Conservation (phyloP, 345 rosid species). For the Eucalyptus shirleyi region DNA sequence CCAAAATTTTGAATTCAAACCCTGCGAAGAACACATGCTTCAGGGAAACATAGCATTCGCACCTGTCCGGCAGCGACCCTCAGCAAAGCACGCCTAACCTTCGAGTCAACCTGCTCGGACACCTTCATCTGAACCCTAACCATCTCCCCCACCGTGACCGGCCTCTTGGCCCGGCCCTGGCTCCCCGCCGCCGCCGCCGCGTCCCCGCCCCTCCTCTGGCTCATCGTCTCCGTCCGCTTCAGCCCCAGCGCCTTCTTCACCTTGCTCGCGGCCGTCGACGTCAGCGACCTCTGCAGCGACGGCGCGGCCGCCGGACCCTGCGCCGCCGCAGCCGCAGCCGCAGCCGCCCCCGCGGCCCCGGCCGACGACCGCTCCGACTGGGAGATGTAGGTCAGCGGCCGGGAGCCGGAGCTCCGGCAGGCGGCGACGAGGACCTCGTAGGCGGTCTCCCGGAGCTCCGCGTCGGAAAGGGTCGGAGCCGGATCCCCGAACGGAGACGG, state of each 20-base stretch:
- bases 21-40: not conserved
- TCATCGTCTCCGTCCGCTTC: constrained; percentile 37
- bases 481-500: constrained; percentile 49
- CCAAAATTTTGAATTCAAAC: not conserved
- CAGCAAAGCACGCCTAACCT: constrained; percentile 77
- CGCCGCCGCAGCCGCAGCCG: not conserved
- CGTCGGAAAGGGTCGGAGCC: constrained; percentile 33
- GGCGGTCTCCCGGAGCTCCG: constrained; percentile 82
- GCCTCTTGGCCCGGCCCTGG: constrained; percentile 23
- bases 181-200: not conserved
- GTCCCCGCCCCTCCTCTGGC: constrained; percentile 5
- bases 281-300: constrained; percentile 70
- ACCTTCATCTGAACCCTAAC: constrained; percentile 76
- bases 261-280: constrained; percentile 77
- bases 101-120: constrained; percentile 69
- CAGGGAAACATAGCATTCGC: not conserved
- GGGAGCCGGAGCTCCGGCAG: constrained; percentile 60
- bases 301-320: constrained; percentile 12
- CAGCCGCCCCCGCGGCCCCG: not conserved
- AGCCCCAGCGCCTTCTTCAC: constrained; percentile 91
- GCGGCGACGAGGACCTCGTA: constrained; percentile 84
- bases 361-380: constrained; percentile 20
- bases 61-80: constrained; percentile 92
- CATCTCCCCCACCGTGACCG: constrained; percentile 72
- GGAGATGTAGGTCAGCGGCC: constrained; percentile 56